Evolutionary conservation across 768 basidiomycete genomes (phyloP), one percentile per base, ranked within the genome.

Genomic region (Leucocoprinus birnbaumii): DNA sequence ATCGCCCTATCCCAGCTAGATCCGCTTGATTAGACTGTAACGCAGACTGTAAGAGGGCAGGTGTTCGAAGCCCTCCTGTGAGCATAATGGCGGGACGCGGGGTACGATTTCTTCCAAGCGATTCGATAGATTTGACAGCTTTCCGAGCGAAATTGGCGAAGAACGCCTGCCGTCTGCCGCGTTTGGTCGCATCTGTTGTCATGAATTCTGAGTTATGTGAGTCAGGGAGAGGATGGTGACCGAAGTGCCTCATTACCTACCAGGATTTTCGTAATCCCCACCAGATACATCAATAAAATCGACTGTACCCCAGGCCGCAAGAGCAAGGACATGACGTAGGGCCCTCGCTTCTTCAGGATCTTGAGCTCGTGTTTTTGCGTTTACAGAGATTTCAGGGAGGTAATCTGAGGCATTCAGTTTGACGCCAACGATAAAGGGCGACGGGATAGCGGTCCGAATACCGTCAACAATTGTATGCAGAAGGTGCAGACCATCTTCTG

Each of bases 231-330:
- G 43, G 16, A 26, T 6, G n/a, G 0, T n/a, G 8, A 18, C 19
- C n/a, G n/a, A 13, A 37, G 13, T 22, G 19, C 5, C n/a, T n/a
- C n/a, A n/a, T n/a, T n/a, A 25, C 38, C 21, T 7, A 87, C 91
- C 82, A 61, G 89, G 87, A 16, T 77, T 80, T 63, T 92, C 89
- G 60, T 95, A 96, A 64, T 87, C 85, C 0, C 93, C 93, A 1
- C 93, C 93, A 53, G 87, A 91, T 56, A 96, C 81, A 68, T 96
- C 93, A 48, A 96, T 83, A 63, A 93, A 88, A 66, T 96, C 93
- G 3, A 95, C 63, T 16, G 71, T 69, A 1, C 77, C 77, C 84
- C 90, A 91, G 37, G 67, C 65, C 0, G 86, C 80, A 25, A 94
- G 82, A 37, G 75, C 65, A 16, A 70, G 66, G 11, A 93, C 72